Evolutionary conservation across 129 eudicot genomes (phyloP), one percentile per base, ranked within the genome.

Genomic region (Glebionis coronaria): DNA sequence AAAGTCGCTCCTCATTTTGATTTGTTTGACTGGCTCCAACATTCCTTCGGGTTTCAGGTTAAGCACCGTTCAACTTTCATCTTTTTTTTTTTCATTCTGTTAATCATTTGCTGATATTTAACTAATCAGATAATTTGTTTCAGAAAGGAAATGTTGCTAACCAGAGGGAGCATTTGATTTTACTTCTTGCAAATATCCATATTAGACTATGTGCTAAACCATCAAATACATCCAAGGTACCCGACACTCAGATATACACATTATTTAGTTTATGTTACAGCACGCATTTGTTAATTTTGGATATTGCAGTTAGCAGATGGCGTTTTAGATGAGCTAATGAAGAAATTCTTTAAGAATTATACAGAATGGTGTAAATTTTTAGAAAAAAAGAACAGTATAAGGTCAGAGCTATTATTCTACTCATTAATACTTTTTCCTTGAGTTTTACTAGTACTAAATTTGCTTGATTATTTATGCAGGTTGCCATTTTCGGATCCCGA

Each of bases 361-460:
- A 89, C 87, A 21, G 85, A 86, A 55, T 94, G 99, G 99, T 94
- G 99, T 84, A 94, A 94, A 80, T 94, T 86, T 78, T 68, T 94
- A 53, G 81, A 78, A 25, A 77, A 82, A 72, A 94, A 89, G 55
- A 89, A 80, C 80, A 89, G 82, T 81, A 87, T 94, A 31, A 70
- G 90, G 99, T 90, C 49, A 47, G 15, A 14, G 45, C 44, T 53
- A 76, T 47, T 54, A 45, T 16, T 47, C 62, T 42, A 57, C 23
- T 12, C 3, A 9, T 56, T 56, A 29, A 45, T 62, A 57, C 31
- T 12, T 51, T 18, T 8, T 16, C 31, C 11, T 18, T 46, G 53
- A 55, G 9, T 44, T 13, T 57, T 67, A 44, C 16, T 58, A 16
- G n/a, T 67, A 44, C 16, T 23, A 45, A 18, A n/a, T 18, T 27